These are phyloP conservation scores for Cryphonectria nitschkei DNA, from an alignment of 2,329 filamentous ascomycete species.

Conservation along the genomic window DNA sequence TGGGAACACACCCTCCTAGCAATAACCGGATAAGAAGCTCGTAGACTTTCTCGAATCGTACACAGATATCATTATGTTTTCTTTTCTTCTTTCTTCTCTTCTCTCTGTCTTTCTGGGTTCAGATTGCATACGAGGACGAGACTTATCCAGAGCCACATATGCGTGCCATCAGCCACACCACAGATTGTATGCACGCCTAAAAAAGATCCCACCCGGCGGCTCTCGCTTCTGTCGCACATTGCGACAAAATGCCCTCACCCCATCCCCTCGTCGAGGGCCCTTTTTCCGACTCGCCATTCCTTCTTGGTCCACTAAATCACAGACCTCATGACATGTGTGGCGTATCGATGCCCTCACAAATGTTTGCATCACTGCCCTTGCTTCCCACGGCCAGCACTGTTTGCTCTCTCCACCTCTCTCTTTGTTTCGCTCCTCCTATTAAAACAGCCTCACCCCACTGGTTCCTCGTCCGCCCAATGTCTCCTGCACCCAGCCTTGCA, in stretches of 20 bases:
- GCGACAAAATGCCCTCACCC: background rate
- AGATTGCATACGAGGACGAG: background rate
- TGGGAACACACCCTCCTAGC: background rate
- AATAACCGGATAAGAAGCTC: background rate
- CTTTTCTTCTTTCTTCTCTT: background rate
- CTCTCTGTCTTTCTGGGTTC: background rate
- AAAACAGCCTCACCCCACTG: constrained; percentile 1
- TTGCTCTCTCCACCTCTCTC: background rate
- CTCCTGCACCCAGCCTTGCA: constrained; percentile 11
- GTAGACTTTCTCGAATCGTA: background rate
- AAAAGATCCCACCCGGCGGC: background rate
- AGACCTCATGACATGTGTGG: background rate
- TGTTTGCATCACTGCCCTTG: background rate
- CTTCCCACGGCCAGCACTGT: background rate
- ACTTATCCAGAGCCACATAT: background rate
- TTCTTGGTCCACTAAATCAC: background rate
- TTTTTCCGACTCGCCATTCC: background rate
- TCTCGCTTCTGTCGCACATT: background rate
- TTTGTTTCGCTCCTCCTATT: background rate
- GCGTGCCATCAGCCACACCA: background rate
- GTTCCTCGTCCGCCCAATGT: constrained; percentile 1
- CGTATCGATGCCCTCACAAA: background rate
- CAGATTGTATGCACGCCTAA: background rate
- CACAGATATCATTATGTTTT: constrained; percentile 4
- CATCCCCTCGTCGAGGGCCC: background rate